Conservation (phyloP, 2,329 filamentous ascomycete species). For the Neonectria faginata region DNA sequence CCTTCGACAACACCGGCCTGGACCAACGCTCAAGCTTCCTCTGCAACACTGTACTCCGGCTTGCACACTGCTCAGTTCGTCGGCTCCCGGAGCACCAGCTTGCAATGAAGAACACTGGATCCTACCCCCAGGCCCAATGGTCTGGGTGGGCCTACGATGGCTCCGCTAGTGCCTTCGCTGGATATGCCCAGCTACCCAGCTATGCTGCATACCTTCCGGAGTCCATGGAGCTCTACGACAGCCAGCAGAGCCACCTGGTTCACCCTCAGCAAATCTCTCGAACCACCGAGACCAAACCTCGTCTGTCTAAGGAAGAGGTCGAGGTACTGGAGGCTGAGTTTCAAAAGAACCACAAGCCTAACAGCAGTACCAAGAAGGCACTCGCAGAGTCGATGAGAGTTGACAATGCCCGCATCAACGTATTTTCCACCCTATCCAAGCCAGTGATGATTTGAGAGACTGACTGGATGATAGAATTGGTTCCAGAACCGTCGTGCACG, state of each 20-base stretch:
- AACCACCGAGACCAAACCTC: constrained; percentile 62
- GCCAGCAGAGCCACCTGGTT: constrained; percentile 52
- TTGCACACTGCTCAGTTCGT: background rate
- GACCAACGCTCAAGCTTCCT: background rate
- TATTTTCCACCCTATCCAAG: constrained; percentile 49
- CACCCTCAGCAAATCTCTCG: constrained; percentile 55
- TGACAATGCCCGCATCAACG: constrained; percentile 74
- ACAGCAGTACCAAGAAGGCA: constrained; percentile 70
- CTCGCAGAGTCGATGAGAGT: constrained; percentile 71
- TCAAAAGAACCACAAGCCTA: constrained; percentile 73
- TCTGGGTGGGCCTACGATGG: constrained; percentile 51
- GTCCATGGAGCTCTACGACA: constrained; percentile 54
- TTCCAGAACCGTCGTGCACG: constrained; percentile 75
- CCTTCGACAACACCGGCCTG: background rate
- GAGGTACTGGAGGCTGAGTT: constrained; percentile 71
- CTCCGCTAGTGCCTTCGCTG: constrained; percentile 46
- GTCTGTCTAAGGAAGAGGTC: constrained; percentile 69
- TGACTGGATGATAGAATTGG: constrained; percentile 68
- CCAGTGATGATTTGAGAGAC: constrained; percentile 20
- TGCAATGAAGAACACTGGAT: constrained; percentile 49
- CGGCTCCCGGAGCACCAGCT: constrained; percentile 29
- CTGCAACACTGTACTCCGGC: background rate
- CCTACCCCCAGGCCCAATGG: constrained; percentile 53
- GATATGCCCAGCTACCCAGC: constrained; percentile 50
- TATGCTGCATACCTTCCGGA: constrained; percentile 54